These are phyloP conservation scores for Sclerotinia subarctica DNA, from an alignment of 2,329 filamentous ascomycete species.

Conservation along the genomic window DNA sequence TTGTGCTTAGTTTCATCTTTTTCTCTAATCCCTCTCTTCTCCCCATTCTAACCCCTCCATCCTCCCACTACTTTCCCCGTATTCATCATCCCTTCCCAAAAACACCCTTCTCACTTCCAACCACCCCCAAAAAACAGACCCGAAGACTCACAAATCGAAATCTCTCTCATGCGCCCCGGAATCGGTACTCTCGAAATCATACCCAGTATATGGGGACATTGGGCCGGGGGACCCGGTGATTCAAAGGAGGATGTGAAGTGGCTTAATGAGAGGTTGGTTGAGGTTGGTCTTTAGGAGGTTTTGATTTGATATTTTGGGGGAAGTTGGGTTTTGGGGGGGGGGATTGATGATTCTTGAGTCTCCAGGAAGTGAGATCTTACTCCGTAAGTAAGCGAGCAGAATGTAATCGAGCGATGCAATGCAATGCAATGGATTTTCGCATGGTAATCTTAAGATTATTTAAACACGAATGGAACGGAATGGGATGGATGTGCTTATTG, in stretches of 20 bases:
- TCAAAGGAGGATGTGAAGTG: slow-evolving; percentile 68
- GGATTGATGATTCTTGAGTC: too few relatives aligned
- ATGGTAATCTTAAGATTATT: too few relatives aligned
- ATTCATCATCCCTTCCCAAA: background rate
- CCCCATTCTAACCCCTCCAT: background rate
- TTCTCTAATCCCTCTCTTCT: background rate
- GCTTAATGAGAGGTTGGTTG: slow-evolving; percentile 53
- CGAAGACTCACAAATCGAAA: slow-evolving; percentile 74
- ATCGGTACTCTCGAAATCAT: slow-evolving; percentile 54
- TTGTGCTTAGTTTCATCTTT: too few relatives aligned
- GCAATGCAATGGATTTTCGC: background rate
- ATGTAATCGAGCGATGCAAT: background rate
- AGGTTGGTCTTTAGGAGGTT: slow-evolving; percentile 28
- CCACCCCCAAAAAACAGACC: slow-evolving; percentile 45
- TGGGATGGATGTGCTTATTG: too few relatives aligned
- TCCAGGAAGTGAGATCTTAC: too few relatives aligned
- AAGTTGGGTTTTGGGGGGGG: background rate
- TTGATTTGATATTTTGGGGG: background rate
- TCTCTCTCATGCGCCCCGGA: slow-evolving; percentile 57
- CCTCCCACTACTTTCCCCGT: background rate
- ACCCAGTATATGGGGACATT: slow-evolving; percentile 64
- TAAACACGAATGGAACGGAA: background rate
- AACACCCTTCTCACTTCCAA: background rate
- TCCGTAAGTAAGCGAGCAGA: background rate
- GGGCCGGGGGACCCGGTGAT: slow-evolving; percentile 68